Evolutionary conservation across 2,329 filamentous ascomycete genomes (phyloP).

Genomic region (Cladosporium oxysporum): DNA sequence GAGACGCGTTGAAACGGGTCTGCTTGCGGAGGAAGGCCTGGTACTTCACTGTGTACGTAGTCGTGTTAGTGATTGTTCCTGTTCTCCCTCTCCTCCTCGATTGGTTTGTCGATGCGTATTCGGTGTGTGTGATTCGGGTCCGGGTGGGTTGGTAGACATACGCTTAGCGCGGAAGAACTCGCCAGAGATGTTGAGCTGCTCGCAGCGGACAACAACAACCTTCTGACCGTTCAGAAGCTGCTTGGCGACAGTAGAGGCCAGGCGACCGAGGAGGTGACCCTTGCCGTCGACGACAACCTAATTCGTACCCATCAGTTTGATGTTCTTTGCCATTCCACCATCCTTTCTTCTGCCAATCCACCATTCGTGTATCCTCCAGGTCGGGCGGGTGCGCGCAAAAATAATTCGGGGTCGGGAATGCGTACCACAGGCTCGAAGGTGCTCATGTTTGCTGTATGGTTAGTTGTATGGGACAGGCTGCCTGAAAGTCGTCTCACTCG

Average conservation of each 20-base stretch:
- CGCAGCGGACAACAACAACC: conserved; percentile 98
- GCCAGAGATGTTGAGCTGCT: conserved; percentile 99
- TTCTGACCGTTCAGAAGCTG: conserved; percentile 99
- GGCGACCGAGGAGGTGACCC: conserved; percentile 98
- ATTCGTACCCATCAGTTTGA: conserved; percentile 24
- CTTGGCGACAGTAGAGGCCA: conserved; percentile 98
- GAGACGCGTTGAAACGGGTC: conserved; percentile 99
- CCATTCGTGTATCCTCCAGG: conserved; percentile 3
- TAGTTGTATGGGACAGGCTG: background rate
- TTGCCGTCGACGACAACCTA: conserved; percentile 99
- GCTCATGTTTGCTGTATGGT: conserved; percentile 50
- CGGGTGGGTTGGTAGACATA: conserved; percentile 62
- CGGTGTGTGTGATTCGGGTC: conserved; percentile 1
- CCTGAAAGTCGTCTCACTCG: too few species aligned
- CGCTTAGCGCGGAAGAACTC: conserved; percentile 99
- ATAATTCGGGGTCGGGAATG: conserved; percentile 30
- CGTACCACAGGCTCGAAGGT: conserved; percentile 65
- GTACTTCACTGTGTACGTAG: conserved; percentile 89
- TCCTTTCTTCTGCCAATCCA: conserved; percentile 10
- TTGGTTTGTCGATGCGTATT: conserved; percentile 7
- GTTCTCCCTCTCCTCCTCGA: conserved; percentile 16
- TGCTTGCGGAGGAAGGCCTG: conserved; percentile 99
- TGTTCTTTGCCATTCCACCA: conserved; percentile 5
- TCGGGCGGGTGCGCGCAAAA: conserved; percentile 14
- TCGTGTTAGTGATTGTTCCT: conserved; percentile 22